Conservation (phyloP, 352 stramenopile genomes). For the Globisporangium yorkense region DNA sequence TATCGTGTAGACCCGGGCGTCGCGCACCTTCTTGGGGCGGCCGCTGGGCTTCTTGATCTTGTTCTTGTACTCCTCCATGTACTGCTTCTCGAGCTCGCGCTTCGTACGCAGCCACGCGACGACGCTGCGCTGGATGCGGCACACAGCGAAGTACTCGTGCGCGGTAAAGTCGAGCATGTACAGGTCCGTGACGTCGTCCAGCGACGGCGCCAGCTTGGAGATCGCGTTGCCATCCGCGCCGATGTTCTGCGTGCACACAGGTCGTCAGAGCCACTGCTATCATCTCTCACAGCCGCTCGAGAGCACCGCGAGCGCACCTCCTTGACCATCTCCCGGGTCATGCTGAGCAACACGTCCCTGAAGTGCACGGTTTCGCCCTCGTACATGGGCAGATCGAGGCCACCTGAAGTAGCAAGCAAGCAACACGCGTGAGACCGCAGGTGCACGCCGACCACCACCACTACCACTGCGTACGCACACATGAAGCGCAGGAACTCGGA, state of each 20-base stretch:
- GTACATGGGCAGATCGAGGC: conserved; percentile 76
- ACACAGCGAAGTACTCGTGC: conserved; percentile 66
- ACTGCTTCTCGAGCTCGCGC: conserved; percentile 57
- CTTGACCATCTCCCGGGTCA: conserved; percentile 78
- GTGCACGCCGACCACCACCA: conserved; percentile 2
- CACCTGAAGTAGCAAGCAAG: conserved; percentile 19
- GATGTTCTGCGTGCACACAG: conserved; percentile 19
- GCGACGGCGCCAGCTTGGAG: conserved; percentile 29
- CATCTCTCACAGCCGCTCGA: too few relatives aligned
- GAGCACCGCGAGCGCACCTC: conserved; percentile 23
- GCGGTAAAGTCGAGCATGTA: conserved; percentile 50
- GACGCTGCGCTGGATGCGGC: conserved; percentile 51
- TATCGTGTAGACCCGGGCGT: conserved; percentile 71
- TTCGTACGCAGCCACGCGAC: conserved; percentile 61
- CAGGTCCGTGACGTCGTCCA: conserved; percentile 27
- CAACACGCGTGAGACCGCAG: not conserved
- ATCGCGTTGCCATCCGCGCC: conserved; percentile 31
- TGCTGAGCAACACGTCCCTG: conserved; percentile 78
- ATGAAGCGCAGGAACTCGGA: conserved; percentile 48
- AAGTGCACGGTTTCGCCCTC: conserved; percentile 83
- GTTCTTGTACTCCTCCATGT: conserved; percentile 81
- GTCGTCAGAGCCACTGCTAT: too few relatives aligned
- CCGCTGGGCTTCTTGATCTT: conserved; percentile 83
- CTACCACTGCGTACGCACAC: conserved; percentile 26
- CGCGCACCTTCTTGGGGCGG: conserved; percentile 66